Evolutionary conservation across 2,329 filamentous ascomycete species (phyloP).

Genomic region (Colletotrichum noveboracense): DNA sequence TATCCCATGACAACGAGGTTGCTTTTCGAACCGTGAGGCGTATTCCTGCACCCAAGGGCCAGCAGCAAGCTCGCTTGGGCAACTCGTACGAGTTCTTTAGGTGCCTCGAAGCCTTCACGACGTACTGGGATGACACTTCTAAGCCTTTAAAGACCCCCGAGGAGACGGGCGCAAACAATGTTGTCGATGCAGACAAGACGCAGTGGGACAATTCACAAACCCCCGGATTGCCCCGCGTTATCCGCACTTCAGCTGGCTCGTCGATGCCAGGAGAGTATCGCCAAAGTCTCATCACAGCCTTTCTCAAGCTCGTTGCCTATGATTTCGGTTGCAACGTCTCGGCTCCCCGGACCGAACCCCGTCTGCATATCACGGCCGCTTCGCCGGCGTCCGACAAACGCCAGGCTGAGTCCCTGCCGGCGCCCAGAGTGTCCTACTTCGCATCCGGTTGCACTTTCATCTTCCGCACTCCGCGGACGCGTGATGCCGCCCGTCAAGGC

Average conservation of each 20-base stretch:
- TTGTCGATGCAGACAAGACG: constrained; percentile 16
- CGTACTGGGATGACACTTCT: constrained; percentile 68
- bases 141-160: constrained; percentile 24
- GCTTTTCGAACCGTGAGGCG: constrained; percentile 68
- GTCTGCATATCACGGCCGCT: constrained; percentile 57
- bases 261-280: constrained; percentile 65
- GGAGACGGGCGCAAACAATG: constrained; percentile 5
- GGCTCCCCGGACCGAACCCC: constrained; percentile 61
- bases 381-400: constrained; percentile 25
- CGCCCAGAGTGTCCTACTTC: constrained; percentile 57
- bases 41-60: constrained; percentile 58
- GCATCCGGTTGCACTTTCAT: constrained; percentile 65
- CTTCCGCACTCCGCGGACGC: constrained; percentile 64
- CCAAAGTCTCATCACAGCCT: constrained; percentile 61
- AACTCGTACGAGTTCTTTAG: constrained; percentile 72
- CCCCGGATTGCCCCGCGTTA: not conserved
- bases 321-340: constrained; percentile 69
- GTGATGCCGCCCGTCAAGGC: constrained; percentile 63
- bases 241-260: constrained; percentile 54
- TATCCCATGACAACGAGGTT: constrained; percentile 59
- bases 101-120: constrained; percentile 62
- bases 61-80: constrained; percentile 59
- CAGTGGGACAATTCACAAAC: constrained; percentile 7
- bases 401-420: not conserved
- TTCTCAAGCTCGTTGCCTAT: constrained; percentile 69